Percentiles rank a stretch among this genome's conserved stretches.
phyloP scores from a whole-genome alignment of 257 asterid genomes.

The Agastache rugosa region DNA sequence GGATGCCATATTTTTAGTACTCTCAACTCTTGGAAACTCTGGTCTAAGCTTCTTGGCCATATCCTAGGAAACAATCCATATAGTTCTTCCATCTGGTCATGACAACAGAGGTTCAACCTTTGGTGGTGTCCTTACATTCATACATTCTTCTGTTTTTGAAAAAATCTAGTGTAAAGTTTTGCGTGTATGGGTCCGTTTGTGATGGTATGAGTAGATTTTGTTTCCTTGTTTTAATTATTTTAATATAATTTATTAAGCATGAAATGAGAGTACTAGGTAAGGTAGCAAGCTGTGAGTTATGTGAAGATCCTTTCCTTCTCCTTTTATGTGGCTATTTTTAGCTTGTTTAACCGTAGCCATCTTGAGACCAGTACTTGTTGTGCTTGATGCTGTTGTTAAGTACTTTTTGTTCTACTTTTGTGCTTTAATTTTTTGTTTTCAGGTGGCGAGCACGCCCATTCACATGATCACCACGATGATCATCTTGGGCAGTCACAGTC shows the following conservation, averaged over 20 bases:
- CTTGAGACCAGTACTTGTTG: conserved; percentile 9
- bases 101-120: conserved; percentile 3
- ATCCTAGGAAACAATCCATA: neutral
- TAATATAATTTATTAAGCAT: neutral
- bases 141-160: neutral
- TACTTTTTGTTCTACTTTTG: conserved; percentile 8
- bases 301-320: neutral
- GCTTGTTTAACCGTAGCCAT: conserved; percentile 27
- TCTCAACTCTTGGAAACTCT: neutral
- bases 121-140: neutral
- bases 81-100: neutral
- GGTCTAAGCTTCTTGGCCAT: conserved; percentile 20
- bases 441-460: conserved; percentile 91
- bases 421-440: conserved; percentile 39
- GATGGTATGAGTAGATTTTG: conserved; percentile 7
- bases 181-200: neutral
- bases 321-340: conserved; percentile 18
- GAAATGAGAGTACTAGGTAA: conserved; percentile 10
- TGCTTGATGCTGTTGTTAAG: conserved; percentile 14
- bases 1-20: conserved; percentile 7
- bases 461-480: conserved; percentile 69
- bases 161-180: neutral
- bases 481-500: conserved; percentile 75
- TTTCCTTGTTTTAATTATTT: neutral
- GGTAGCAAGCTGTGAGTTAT: conserved; percentile 17